Evolutionary conservation across 2,329 filamentous ascomycete species (phyloP).

Genomic region (Aspergillus thermomutatus): DNA sequence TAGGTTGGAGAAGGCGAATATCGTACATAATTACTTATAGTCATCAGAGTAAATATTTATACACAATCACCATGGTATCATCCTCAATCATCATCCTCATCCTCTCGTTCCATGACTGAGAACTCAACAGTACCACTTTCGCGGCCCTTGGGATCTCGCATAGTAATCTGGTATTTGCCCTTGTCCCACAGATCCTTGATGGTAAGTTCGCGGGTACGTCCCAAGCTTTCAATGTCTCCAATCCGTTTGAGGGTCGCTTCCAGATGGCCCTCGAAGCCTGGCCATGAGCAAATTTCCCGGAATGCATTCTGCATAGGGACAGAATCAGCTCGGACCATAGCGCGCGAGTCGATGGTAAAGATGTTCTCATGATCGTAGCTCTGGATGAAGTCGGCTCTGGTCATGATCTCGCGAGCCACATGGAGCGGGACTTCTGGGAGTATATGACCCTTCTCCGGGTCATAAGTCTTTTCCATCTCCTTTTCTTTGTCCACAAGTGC

Average conservation of each 20-base stretch:
- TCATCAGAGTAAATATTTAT: neutral
- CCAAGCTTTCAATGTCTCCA: conserved; percentile 86
- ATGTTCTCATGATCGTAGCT: conserved; percentile 90
- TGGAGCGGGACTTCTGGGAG: conserved; percentile 80
- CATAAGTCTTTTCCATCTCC: conserved; percentile 60
- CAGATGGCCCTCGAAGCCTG: conserved; percentile 78
- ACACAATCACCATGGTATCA: conserved; percentile 3
- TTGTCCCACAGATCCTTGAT: conserved; percentile 89
- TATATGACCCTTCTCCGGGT: conserved; percentile 65
- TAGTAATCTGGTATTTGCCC: conserved; percentile 70
- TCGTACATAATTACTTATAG: neutral
- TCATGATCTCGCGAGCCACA: conserved; percentile 88
- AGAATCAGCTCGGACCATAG: conserved; percentile 84
- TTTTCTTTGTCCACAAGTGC: conserved; percentile 82
- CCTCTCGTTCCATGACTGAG: conserved; percentile 38
- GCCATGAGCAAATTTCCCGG: conserved; percentile 70
- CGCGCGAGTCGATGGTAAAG: conserved; percentile 85
- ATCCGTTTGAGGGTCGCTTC: conserved; percentile 83
- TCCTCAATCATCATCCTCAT: conserved; percentile 30
- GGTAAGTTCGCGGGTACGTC: conserved; percentile 88
- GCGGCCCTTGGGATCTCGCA: conserved; percentile 46
- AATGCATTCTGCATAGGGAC: conserved; percentile 97
- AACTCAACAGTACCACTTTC: conserved; percentile 49
- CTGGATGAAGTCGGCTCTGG: conserved; percentile 89
- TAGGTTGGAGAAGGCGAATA: neutral